Evolutionary conservation across 176 grass and related monocot species (phyloP), one percentile per base, ranked within the genome.

Genomic region (Phragmites australis): DNA sequence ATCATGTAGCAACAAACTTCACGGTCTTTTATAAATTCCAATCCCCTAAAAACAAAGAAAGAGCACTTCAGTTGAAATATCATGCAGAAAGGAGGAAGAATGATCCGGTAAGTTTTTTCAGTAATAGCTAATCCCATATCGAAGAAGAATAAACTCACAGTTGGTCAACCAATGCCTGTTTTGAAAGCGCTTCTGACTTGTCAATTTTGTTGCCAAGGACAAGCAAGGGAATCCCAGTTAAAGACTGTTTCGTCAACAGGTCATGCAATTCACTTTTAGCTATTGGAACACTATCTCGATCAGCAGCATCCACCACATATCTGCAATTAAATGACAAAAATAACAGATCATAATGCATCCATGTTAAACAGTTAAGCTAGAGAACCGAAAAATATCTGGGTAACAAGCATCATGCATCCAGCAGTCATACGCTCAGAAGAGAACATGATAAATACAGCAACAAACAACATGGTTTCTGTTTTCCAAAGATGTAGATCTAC

Each of bases 151-250:
- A 18, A 81, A 87, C 96, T 91, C 77, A 99, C 96, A 99, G 84
- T 78, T 93, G 93, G 63, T 99, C 96, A 70, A 93, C 88, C 59
- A 99, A 87, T 56, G 93, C 88, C 74, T 83, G 90, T 72, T 99
- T 87, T 15, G 96, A 84, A 84, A 99, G 81, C 59, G 90, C 90
- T 93, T 99, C 97, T 45, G 97, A 99, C 88, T 88, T 99, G 63
- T 99, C 97, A 79, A 99, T 95, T 83, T 99, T 99, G 74, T 99
- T 99, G 18, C 97, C 90, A 69, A 99, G 97, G 58, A 99, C 85
- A 78, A 99, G 97, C 47, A 95, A 77, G 29, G 97, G 97, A 50
- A 96, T 99, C 79, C 93, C 90, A 84, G 68, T 74, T 81, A 99
- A 90, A 70, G 97, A 99, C 18, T 86, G 93, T 67, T 96, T 99